Conservation (phyloP, 78 protist species). For the slime mould (Dictyostelium discoideum) region dicty_2.7 NC_007088.5:6648501-6649000, state of each 20-base stretch:
- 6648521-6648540: conserved; percentile 30
- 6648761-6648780: conserved; percentile 79
- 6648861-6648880: conserved; percentile 79
- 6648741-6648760: conserved; percentile 75
- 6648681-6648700: conserved; percentile 80
- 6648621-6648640: background rate
- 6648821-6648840: conserved; percentile 67
- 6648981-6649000: conserved; percentile 77
- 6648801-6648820: conserved; percentile 57
- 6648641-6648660: background rate
- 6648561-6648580: background rate
- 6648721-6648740: conserved; percentile 69
- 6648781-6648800: conserved; percentile 56
- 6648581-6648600: too few relatives aligned
- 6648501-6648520: conserved; percentile 66
- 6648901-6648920: conserved; percentile 71
- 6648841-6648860: conserved; percentile 68
- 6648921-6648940: conserved; percentile 55
- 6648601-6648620: background rate
- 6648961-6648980: conserved; percentile 88
- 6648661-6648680: conserved; percentile 75
- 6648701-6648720: conserved; percentile 67
- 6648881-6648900: conserved; percentile 60
- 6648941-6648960: conserved; percentile 87
- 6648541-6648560: conserved; percentile 60